Percentiles rank a stretch among this genome's conserved stretches.
phyloP scores from a whole-genome alignment of 148 eudicot genomes.

The Fallopia convolvulus region DNA sequence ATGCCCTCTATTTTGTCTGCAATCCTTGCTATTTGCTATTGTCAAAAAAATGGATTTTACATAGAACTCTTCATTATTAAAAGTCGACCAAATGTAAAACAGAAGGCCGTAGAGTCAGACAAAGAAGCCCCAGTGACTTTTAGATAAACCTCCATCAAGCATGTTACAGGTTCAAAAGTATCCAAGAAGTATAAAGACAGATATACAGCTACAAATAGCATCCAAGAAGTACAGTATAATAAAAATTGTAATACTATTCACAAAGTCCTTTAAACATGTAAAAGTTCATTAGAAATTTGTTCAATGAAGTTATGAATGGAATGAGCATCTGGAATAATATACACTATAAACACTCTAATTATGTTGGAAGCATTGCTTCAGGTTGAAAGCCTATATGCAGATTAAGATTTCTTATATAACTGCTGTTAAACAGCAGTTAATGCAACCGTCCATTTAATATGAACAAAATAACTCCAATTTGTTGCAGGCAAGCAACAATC shows the following conservation, averaged over 20 bases:
- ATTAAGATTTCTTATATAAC: not conserved
- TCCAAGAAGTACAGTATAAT: not conserved
- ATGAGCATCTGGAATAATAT: not conserved
- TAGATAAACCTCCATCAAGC: not conserved
- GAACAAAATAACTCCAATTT: not conserved
- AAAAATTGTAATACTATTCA: not conserved
- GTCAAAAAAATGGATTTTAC: not conserved
- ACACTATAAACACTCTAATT: not conserved
- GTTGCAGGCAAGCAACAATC: not conserved
- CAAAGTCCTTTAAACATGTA: not conserved
- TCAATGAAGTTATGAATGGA: not conserved
- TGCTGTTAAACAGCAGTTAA: not conserved
- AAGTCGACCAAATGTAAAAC: not conserved
- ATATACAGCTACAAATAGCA: not conserved
- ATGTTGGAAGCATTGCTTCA: not conserved
- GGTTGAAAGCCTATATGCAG: not conserved
- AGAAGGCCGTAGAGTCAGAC: not conserved
- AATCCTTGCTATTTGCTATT: not conserved
- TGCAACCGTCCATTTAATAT: not conserved
- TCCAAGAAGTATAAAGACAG: not conserved
- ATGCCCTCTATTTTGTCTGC: not conserved
- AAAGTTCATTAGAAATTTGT: too few species aligned
- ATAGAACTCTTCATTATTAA: not conserved
- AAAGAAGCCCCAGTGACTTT: not conserved
- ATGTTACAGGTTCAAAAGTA: not conserved